Evolutionary conservation across 352 stramenopile species (phyloP).

Genomic region (Thalassiosira sp.): DNA sequence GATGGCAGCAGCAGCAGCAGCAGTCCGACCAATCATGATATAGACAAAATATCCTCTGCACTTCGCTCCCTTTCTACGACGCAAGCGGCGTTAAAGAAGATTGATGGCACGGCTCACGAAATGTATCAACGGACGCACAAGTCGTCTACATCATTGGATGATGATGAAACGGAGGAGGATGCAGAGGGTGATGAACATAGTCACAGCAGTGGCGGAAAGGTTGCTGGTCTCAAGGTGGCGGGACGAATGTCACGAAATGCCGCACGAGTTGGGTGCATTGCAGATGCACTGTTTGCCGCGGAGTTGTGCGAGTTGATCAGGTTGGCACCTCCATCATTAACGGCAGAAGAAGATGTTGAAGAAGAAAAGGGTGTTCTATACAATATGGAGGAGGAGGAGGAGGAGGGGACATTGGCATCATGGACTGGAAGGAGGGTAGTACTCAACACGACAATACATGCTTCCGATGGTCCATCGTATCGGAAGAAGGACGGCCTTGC

Average conservation of each 20-base stretch:
- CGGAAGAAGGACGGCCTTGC: constrained; percentile 19
- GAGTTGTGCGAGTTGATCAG: constrained; percentile 68
- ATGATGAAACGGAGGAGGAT: constrained; percentile 10
- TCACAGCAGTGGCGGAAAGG: constrained; percentile 4
- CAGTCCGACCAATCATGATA: constrained; percentile 6
- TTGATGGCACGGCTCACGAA: constrained; percentile 67
- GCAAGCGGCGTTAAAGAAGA: constrained; percentile 46
- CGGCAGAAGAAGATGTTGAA: constrained; percentile 2
- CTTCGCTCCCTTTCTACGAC: constrained; percentile 36
- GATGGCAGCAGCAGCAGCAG: too few species aligned
- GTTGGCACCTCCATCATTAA: not conserved
- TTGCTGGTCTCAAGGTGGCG: constrained; percentile 48
- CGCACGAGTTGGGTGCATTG: constrained; percentile 57
- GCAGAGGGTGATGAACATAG: not conserved
- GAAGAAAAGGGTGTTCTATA: constrained; percentile 7
- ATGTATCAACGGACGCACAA: constrained; percentile 76
- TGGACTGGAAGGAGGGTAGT: constrained; percentile 44
- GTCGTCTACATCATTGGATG: constrained; percentile 36
- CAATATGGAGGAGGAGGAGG: constrained; percentile 32
- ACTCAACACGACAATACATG: constrained; percentile 35
- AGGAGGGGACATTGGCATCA: constrained; percentile 40
- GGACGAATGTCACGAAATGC: constrained; percentile 70
- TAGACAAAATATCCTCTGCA: constrained; percentile 19
- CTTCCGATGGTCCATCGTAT: constrained; percentile 21
- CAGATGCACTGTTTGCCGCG: constrained; percentile 67